These are phyloP conservation scores for Podosphaera xanthii DNA, from an alignment of 2,329 filamentous ascomycete species.

Conservation along the genomic window DNA sequence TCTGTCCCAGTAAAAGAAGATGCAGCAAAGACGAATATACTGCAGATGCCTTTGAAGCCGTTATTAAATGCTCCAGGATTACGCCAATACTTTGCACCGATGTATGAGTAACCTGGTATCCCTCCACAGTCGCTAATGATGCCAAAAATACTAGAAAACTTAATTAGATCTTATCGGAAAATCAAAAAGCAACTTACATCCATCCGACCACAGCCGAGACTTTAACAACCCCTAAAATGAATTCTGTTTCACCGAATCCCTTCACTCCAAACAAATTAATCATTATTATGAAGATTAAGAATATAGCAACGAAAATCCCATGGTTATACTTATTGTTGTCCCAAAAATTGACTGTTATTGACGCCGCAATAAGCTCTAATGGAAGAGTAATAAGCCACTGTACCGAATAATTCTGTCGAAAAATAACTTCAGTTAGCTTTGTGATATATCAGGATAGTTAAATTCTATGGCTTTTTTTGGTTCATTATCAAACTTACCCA, in stretches of 20 bases:
- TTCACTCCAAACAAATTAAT: constrained; percentile 83
- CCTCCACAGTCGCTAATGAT: constrained; percentile 72
- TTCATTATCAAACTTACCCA: constrained; percentile 26
- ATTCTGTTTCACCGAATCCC: constrained; percentile 77
- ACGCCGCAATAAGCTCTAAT: constrained; percentile 68
- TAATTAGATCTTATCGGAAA: not conserved
- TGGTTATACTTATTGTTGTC: constrained; percentile 32
- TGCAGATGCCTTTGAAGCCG: constrained; percentile 64
- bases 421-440: constrained; percentile 30
- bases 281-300: constrained; percentile 47
- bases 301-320: constrained; percentile 63
- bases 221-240: constrained; percentile 70
- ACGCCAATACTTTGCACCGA: constrained; percentile 57
- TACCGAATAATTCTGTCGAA: constrained; percentile 79
- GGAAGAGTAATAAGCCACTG: constrained; percentile 74
- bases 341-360: constrained; percentile 71
- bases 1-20: constrained; percentile 60
- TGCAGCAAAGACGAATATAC: constrained; percentile 53
- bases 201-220: constrained; percentile 70
- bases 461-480: not conserved
- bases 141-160: constrained; percentile 42
- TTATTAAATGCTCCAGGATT: constrained; percentile 67
- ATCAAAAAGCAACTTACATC: constrained; percentile 32
- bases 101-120: constrained; percentile 48
- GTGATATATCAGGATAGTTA: constrained; percentile 1